A percentile compares a stretch with the other conserved stretches of the same genome.
Conservation (phyloP, 2,329 filamentous ascomycete genomes). For the Dryadomyces quercus-mongolicae region DNA sequence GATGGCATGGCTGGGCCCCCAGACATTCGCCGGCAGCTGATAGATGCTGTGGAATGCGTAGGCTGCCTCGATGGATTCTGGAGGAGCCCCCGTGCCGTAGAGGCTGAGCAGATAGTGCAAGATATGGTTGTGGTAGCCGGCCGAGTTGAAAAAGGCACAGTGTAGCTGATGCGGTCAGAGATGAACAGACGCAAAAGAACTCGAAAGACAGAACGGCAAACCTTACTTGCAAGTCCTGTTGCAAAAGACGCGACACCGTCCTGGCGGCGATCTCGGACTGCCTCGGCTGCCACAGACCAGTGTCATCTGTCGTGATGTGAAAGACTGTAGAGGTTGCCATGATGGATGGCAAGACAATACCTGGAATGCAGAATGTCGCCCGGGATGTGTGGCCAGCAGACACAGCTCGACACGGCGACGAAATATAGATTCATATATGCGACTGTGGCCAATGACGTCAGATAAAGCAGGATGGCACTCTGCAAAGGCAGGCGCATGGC, state of each 20-base stretch:
- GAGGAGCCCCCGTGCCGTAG: conserved; percentile 59
- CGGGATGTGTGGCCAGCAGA: no score
- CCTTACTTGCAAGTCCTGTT: conserved; percentile 57
- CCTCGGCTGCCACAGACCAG: conserved; percentile 34
- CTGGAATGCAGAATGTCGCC: neutral
- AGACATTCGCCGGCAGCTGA: conserved; percentile 36
- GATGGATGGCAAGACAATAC: neutral
- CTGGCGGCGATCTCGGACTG: conserved; percentile 47
- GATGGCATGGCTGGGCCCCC: neutral
- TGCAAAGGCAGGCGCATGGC: no score
- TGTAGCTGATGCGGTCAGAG: conserved; percentile 26
- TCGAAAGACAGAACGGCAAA: no score
- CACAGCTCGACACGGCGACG: no score
- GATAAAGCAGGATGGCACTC: no score
- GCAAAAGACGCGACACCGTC: conserved; percentile 55
- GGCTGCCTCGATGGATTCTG: conserved; percentile 44
- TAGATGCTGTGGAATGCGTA: conserved; percentile 56
- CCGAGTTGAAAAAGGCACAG: conserved; percentile 69
- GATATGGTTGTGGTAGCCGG: conserved; percentile 73
- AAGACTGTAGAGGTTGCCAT: conserved; percentile 39
- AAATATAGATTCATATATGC: no score
- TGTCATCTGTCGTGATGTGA: conserved; percentile 32
- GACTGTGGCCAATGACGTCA: no score
- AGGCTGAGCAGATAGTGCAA: conserved; percentile 65
- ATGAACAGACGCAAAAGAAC: no score